Percentiles rank a stretch among this genome's conserved stretches.
phyloP scores from a whole-genome alignment of 768 basidiomycete species.

The Russula brevipes region DNA sequence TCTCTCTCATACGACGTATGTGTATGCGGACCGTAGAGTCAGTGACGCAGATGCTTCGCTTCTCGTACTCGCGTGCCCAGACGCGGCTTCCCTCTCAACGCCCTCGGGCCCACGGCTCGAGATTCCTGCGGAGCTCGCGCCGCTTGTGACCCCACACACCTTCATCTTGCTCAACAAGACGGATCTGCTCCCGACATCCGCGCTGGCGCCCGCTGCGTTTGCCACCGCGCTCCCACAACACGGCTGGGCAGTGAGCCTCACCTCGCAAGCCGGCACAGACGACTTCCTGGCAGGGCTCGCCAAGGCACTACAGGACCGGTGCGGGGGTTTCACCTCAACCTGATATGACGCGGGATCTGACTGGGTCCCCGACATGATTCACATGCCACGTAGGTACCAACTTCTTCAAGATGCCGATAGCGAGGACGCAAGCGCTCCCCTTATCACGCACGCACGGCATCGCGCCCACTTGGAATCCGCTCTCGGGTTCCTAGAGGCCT shows the following conservation, averaged over 20 bases:
- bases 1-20: not conserved
- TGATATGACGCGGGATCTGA: not conserved
- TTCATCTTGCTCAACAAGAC: conserved; percentile 75
- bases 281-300: conserved; percentile 59
- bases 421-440: conserved; percentile 41
- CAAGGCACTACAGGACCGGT: conserved; percentile 47
- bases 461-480: conserved; percentile 69
- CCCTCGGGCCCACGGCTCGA: conserved; percentile 22
- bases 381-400: conserved; percentile 16
- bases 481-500: conserved; percentile 54
- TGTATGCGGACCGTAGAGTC: conserved; percentile 41
- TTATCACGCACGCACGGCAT: conserved; percentile 79
- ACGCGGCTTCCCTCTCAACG: conserved; percentile 28
- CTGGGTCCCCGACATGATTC: not conserved
- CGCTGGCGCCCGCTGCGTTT: not conserved
- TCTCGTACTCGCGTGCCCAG: conserved; percentile 75
- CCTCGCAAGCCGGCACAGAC: conserved; percentile 49
- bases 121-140: conserved; percentile 45
- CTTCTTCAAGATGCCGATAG: conserved; percentile 14
- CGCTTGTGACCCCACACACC: conserved; percentile 52
- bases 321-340: conserved; percentile 6
- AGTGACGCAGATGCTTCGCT: conserved; percentile 62
- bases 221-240: not conserved
- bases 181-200: conserved; percentile 43
- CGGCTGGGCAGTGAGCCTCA: conserved; percentile 60